Evolutionary conservation across 768 basidiomycete species (phyloP).

Genomic region (Austroboletus eburneus): DNA sequence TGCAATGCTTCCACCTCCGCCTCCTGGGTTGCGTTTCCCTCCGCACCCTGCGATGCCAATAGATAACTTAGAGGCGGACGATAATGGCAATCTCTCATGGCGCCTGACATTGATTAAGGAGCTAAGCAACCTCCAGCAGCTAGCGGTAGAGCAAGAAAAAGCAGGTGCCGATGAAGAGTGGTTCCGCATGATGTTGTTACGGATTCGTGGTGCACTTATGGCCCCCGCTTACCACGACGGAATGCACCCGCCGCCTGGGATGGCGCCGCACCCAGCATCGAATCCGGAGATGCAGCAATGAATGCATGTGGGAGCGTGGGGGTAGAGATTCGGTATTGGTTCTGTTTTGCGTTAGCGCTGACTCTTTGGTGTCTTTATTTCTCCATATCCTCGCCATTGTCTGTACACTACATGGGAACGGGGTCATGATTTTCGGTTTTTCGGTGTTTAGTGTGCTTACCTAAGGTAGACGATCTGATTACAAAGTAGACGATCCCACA

Average conservation of each 20-base stretch:
- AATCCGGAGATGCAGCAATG: conserved; percentile 31
- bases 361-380: conserved; percentile 2
- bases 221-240: conserved; percentile 38
- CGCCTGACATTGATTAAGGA: conserved; percentile 77
- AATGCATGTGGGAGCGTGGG: background rate
- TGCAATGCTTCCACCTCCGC: conserved; percentile 52
- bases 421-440: background rate
- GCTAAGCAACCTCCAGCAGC: conserved; percentile 64
- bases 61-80: conserved; percentile 71
- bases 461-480: conserved; percentile 22
- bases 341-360: conserved; percentile 2
- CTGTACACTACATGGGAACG: conserved; percentile 3
- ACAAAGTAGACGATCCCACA: conserved; percentile 8
- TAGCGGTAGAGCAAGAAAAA: conserved; percentile 82
- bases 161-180: conserved; percentile 77
- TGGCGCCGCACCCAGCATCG: conserved; percentile 34
- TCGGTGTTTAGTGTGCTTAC: conserved; percentile 14
- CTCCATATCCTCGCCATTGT: background rate
- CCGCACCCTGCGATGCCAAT: conserved; percentile 55
- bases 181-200: conserved; percentile 81
- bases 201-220: conserved; percentile 72
- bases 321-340: background rate
- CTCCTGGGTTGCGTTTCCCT: conserved; percentile 58
- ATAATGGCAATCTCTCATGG: conserved; percentile 80
- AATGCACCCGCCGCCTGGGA: conserved; percentile 35